Evolutionary conservation across 257 asterid genomes (phyloP).

Genomic region (Datura wrightii): DNA sequence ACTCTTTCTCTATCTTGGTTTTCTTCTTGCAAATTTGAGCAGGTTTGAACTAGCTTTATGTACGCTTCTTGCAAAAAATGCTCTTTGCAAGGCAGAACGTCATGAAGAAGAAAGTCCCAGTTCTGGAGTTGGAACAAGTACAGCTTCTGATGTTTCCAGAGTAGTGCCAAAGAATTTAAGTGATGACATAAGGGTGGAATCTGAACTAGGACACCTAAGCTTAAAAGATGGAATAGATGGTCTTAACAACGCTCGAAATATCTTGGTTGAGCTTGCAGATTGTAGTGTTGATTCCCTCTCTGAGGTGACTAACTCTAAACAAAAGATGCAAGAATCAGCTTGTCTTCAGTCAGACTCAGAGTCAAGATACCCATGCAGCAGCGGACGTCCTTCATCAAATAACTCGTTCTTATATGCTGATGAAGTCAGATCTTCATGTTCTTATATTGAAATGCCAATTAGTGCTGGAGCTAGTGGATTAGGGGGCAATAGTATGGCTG

Average conservation of each 20-base stretch:
- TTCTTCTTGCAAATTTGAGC: constrained; percentile 19
- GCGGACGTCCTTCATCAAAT: constrained; percentile 53
- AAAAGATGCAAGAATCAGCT: constrained; percentile 48
- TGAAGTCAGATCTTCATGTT: constrained; percentile 61
- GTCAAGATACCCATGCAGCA: constrained; percentile 52
- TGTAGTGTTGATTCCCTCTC: constrained; percentile 64
- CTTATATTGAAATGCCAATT: constrained; percentile 60
- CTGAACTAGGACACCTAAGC: constrained; percentile 51
- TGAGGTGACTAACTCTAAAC: constrained; percentile 45
- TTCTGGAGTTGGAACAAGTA: constrained; percentile 49
- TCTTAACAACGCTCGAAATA: constrained; percentile 58
- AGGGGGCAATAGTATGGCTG: constrained; percentile 53
- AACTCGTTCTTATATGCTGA: constrained; percentile 48
- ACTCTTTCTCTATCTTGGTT: background rate
- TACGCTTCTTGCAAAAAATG: constrained; percentile 71
- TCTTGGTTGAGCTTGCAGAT: constrained; percentile 72
- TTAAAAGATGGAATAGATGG: constrained; percentile 61
- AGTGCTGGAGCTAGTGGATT: constrained; percentile 57
- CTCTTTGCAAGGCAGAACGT: constrained; percentile 57
- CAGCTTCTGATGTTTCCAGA: constrained; percentile 52
- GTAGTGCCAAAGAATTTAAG: constrained; percentile 47
- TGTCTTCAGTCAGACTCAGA: constrained; percentile 55
- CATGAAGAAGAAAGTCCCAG: constrained; percentile 54
- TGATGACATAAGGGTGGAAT: constrained; percentile 56
- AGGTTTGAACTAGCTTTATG: constrained; percentile 89